These are phyloP conservation scores for Aspergillus nidulans DNA, from an alignment of 495 filamentous ascomycete species.

Conservation along the genomic window DNA sequence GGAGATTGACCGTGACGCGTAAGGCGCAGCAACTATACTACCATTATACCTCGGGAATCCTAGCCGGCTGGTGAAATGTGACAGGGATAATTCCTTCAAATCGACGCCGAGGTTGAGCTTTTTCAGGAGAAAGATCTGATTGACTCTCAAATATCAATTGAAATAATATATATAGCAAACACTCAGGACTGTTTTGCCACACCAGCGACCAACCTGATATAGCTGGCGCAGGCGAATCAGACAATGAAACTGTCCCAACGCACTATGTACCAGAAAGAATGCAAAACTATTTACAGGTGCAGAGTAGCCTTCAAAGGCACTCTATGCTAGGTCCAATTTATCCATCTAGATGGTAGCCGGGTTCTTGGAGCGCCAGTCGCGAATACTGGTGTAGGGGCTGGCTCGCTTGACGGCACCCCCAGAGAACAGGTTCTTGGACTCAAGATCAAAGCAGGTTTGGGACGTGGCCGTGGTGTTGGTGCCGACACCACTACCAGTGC, in stretches of 20 bases:
- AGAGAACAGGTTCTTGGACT: neutral
- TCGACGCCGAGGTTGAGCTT: too few species aligned
- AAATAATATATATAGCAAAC: neutral
- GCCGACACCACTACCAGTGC: too few species aligned
- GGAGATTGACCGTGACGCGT: too few species aligned
- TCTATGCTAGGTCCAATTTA: neutral
- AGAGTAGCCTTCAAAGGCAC: neutral
- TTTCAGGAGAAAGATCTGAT: too few species aligned
- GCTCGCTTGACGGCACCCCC: neutral
- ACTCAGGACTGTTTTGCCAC: neutral
- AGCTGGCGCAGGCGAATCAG: neutral
- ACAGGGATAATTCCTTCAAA: too few species aligned
- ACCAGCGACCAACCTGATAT: neutral
- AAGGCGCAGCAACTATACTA: too few species aligned
- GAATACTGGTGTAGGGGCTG: neutral
- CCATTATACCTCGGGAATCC: too few species aligned
- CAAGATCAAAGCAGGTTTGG: slow-evolving; percentile 2
- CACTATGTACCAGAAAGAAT: neutral
- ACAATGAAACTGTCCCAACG: neutral
- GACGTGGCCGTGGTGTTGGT: neutral
- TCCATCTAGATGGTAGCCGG: neutral
- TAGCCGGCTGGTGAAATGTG: too few species aligned
- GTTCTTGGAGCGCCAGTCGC: neutral
- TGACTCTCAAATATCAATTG: too few species aligned
- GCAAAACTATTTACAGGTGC: neutral